Base-by-base conservation (phyloP, 768 basidiomycete species). In the Kwoniella pini region DNA sequence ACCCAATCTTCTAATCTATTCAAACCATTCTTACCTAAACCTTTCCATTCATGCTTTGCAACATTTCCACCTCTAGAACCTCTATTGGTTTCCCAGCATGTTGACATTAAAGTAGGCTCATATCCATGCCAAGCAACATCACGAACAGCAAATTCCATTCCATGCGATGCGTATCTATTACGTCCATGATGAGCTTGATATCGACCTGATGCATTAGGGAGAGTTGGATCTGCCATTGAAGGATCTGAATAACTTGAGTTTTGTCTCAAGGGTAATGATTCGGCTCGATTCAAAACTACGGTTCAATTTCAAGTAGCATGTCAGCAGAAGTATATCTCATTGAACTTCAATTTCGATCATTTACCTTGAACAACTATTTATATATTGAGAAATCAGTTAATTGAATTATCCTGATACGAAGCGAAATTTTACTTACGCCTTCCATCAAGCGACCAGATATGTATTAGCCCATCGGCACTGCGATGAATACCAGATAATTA, bases 361-460 rank as follows among this genome's bases (percentile, higher is more conserved):
- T 26, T 42, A 67, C 70, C 70, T 70, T 92, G 86, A 33, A 91
- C 87, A 24, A 92, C 79, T 64, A 42, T 22, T 31, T 28, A 22
- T n/a, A 15, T 10, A 43, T n/a, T 21, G 11, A 28, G 42, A 15
- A 19, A 44, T 65, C 51, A 65, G 64, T 50, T 10, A 22, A 30
- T 9, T 28, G 26, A 53, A 31, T 27, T 22, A 2, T 36, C n/a
- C 48, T 30, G 17, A 31, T 1, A n/a, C 28, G 28, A 36, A 13
- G 22, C 38, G 40, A 36, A 36, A 36, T n/a, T 12, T 17, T 2
- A 58, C 62, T 64, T 56, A 62, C 65, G 55, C 28, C 84, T 83
- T 21, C 96, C 96, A 75, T 98, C 96, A 54, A 99, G 82, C 1
- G 90, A 90, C 90, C 92, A 99, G 60, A 99, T 90, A 90, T 95